Evolutionary conservation across 345 rosid genomes (phyloP).

Genomic region (Theobroma cacao): DNA sequence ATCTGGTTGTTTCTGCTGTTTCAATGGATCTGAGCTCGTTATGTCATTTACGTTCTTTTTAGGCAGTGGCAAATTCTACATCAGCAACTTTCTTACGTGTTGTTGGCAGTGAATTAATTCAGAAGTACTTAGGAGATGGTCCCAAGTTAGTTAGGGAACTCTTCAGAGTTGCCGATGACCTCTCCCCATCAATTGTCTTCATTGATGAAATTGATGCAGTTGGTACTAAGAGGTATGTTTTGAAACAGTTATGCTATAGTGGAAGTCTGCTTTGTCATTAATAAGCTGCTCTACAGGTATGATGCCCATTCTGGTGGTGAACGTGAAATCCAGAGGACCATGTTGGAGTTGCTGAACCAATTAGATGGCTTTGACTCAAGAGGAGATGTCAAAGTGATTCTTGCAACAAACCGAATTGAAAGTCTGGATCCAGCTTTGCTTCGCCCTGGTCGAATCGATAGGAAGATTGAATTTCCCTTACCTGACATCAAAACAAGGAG

Average conservation of each 20-base stretch:
- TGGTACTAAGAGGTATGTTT: slow-evolving; percentile 86
- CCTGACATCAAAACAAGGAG: slow-evolving; percentile 99
- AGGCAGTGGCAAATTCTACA: slow-evolving; percentile 99
- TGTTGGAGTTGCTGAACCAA: slow-evolving; percentile 94
- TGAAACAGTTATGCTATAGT: not conserved
- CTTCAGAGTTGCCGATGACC: slow-evolving; percentile 93
- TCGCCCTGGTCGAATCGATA: slow-evolving; percentile 92
- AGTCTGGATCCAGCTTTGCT: slow-evolving; percentile 97
- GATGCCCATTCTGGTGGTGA: slow-evolving; percentile 98
- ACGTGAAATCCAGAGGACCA: slow-evolving; percentile 97
- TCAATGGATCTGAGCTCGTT: not conserved
- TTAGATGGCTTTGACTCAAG: slow-evolving; percentile 96
- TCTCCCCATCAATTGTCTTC: slow-evolving; percentile 93
- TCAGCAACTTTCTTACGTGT: slow-evolving; percentile 97
- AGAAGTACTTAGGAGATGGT: slow-evolving; percentile 95
- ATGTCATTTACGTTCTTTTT: slow-evolving; percentile 19
- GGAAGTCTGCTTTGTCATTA: not conserved
- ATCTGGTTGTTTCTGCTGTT: too few relatives aligned
- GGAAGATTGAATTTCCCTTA: slow-evolving; percentile 96
- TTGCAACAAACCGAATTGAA: slow-evolving; percentile 94
- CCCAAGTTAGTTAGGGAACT: slow-evolving; percentile 96
- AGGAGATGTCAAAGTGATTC: slow-evolving; percentile 97
- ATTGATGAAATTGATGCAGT: slow-evolving; percentile 97
- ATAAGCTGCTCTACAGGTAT: slow-evolving; percentile 45
- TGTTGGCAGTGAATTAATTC: slow-evolving; percentile 96